Percentiles rank a stretch among this genome's conserved stretches.
Conservation (phyloP, 164 flowering plant genomes). For the Houttuynia cordata region DNA sequence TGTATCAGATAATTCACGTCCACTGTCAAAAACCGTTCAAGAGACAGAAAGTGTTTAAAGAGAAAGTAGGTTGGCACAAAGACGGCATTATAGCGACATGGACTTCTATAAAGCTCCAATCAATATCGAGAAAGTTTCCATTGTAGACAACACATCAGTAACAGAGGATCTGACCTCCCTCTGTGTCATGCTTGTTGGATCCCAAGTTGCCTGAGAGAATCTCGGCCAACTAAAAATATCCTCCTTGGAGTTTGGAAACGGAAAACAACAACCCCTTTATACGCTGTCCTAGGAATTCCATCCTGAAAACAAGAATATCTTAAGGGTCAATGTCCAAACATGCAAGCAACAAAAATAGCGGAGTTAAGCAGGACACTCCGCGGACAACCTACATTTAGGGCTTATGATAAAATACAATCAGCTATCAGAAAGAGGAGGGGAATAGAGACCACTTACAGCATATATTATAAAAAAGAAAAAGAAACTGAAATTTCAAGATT, state of each 20-base stretch:
- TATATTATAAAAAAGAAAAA: no score
- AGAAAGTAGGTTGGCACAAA: no score
- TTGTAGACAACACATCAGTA: no score
- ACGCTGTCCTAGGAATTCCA: conserved; percentile 88
- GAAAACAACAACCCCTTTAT: conserved; percentile 89
- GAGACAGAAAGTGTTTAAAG: no score
- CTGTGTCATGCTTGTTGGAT: conserved; percentile 26
- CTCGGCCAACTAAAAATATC: conserved; percentile 75
- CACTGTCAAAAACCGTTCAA: no score
- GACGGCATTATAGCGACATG: no score
- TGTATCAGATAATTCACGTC: no score
- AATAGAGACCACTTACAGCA: neutral
- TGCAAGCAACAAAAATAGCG: neutral
- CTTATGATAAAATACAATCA: neutral
- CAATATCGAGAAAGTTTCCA: no score
- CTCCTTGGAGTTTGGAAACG: conserved; percentile 54
- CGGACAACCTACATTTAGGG: neutral
- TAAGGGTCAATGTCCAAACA: no score
- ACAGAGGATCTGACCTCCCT: conserved; percentile 8
- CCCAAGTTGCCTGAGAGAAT: conserved; percentile 68
- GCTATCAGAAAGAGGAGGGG: neutral
- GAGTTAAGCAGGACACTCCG: neutral
- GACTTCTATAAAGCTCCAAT: no score
- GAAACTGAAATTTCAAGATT: no score
- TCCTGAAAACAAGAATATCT: conserved; percentile 35